Evolutionary conservation across 257 asterid genomes (phyloP).

Genomic region (Thymus quinquecostatus): DNA sequence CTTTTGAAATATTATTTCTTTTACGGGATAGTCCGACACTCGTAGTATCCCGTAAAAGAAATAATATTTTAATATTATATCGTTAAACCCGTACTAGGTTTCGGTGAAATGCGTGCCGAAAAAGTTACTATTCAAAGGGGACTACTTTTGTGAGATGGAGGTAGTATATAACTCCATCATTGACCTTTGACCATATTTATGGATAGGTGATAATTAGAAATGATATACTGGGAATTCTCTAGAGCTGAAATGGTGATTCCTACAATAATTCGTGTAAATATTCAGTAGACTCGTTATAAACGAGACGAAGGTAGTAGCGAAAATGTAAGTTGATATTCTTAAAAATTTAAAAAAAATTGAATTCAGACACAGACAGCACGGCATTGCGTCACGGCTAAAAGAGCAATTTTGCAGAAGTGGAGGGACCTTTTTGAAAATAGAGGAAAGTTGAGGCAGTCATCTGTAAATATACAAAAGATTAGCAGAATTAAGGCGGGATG

Average conservation of each 20-base stretch:
- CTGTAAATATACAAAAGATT: conserved; percentile 27
- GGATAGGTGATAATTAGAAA: background rate
- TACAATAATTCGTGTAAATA: background rate
- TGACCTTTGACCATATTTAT: background rate
- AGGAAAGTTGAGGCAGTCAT: background rate
- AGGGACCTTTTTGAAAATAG: background rate
- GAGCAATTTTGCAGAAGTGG: background rate
- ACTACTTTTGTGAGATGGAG: too few species aligned
- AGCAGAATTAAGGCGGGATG: conserved; percentile 65
- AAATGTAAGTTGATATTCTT: too few species aligned
- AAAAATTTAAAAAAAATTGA: too few species aligned
- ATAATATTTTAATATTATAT: too few species aligned
- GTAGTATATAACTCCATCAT: background rate
- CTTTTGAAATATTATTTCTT: too few species aligned
- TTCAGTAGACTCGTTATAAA: too few species aligned
- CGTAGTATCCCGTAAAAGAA: too few species aligned
- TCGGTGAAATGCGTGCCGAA: too few species aligned
- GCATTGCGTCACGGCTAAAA: background rate
- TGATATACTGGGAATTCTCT: background rate
- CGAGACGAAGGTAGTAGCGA: too few species aligned
- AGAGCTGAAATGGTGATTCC: background rate
- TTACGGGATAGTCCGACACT: too few species aligned
- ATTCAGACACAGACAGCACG: background rate
- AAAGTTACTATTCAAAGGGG: too few species aligned
- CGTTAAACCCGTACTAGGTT: too few species aligned